A percentile compares a stretch with the other conserved stretches of the same genome.
Evolutionary conservation across 805 yeast species (phyloP).

Genomic region (Candida xiaguanensis): DNA sequence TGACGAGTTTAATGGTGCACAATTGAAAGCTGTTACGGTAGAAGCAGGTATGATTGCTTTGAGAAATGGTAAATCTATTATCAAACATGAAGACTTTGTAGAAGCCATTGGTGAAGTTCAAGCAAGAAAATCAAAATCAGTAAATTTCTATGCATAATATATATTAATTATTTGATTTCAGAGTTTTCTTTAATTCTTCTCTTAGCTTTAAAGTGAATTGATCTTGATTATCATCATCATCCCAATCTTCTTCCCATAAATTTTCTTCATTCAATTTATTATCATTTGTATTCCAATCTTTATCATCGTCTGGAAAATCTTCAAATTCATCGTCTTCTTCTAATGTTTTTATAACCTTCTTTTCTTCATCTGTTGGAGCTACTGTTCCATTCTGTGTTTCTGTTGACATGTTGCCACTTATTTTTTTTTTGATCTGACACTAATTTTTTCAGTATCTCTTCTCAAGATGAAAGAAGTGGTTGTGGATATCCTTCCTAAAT

Average conservation of each 20-base stretch:
- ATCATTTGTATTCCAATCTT: constrained; percentile 58
- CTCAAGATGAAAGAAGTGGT: constrained; percentile 45
- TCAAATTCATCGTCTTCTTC: constrained; percentile 98
- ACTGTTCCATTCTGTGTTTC: background rate
- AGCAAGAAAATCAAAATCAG: constrained; percentile 92
- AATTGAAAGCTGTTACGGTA: constrained; percentile 95
- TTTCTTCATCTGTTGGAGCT: constrained; percentile 20
- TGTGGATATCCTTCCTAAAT: constrained; percentile 82
- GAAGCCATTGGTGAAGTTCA: constrained; percentile 98
- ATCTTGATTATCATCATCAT: constrained; percentile 89
- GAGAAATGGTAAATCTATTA: constrained; percentile 86
- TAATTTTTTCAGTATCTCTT: constrained; percentile 2
- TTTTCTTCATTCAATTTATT: constrained; percentile 48
- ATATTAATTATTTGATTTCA: constrained; percentile 11
- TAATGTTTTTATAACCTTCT: constrained; percentile 58
- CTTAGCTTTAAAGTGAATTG: constrained; percentile 75
- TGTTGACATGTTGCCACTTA: constrained; percentile 4
- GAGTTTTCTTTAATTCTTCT: constrained; percentile 36
- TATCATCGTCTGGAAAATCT: constrained; percentile 92
- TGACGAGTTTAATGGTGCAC: constrained; percentile 99
- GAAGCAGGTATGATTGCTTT: constrained; percentile 99
- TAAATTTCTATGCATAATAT: constrained; percentile 84
- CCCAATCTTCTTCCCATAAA: constrained; percentile 98
- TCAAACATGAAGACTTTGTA: constrained; percentile 95
- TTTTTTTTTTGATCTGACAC: constrained; percentile 5